These are phyloP conservation scores for Myrica gale DNA, from an alignment of 306 rosid species.

Conservation along the genomic window DNA sequence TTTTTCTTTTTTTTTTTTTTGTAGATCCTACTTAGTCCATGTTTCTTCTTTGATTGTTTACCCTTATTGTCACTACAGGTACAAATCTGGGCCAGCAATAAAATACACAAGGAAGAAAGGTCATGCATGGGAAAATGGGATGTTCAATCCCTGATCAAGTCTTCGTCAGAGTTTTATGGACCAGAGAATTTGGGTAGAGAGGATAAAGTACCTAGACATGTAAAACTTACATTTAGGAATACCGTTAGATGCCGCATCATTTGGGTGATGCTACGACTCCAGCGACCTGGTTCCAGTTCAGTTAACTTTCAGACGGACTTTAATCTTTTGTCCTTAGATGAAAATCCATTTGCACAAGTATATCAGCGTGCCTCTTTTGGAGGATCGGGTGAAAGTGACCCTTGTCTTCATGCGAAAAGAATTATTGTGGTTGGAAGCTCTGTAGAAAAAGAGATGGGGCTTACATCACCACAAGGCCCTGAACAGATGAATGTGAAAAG, in stretches of 20 bases:
- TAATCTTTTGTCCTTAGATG: constrained; percentile 76
- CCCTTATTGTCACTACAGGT: constrained; percentile 53
- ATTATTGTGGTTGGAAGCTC: constrained; percentile 76
- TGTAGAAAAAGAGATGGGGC: constrained; percentile 54
- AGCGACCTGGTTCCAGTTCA: constrained; percentile 79
- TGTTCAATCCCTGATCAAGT: constrained; percentile 62
- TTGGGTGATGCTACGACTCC: constrained; percentile 86
- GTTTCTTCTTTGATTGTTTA: constrained; percentile 1
- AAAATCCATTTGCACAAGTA: constrained; percentile 78
- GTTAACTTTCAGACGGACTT: constrained; percentile 62
- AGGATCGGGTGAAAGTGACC: constrained; percentile 63
- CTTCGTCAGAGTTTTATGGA: constrained; percentile 70
- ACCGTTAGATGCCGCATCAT: constrained; percentile 85
- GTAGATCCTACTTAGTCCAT: background rate
- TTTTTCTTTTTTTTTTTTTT: background rate
- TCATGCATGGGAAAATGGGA: constrained; percentile 97
- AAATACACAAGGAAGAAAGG: constrained; percentile 89
- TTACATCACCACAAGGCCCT: constrained; percentile 52
- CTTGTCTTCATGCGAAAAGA: constrained; percentile 94
- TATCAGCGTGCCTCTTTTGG: constrained; percentile 79
- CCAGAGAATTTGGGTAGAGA: constrained; percentile 56
- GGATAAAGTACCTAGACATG: constrained; percentile 67
- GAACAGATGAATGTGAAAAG: constrained; percentile 57
- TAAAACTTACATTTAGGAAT: constrained; percentile 74
- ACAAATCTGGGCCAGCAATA: constrained; percentile 95